phyloP scores from a whole-genome alignment of 192 early-diverging fungal genomes.

The Phycomyces nitens region DNA sequence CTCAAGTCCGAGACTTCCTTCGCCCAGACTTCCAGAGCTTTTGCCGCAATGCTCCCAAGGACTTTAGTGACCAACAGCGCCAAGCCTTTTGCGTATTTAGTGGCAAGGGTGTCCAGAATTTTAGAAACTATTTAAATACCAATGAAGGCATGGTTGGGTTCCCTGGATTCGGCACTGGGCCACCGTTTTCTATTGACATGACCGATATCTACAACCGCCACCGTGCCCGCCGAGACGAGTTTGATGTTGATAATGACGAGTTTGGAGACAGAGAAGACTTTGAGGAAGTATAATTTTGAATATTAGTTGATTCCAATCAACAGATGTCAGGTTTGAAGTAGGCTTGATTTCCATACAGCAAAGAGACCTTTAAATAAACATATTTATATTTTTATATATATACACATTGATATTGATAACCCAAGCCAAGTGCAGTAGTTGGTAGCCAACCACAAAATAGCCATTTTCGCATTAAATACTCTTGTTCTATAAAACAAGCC shows the following conservation, averaged over 20 bases:
- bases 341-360: no score
- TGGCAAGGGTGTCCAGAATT: constrained; percentile 53
- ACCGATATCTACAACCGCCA: no score
- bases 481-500: no score
- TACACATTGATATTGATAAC: no score
- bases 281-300: not conserved
- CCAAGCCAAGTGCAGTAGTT: no score
- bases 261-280: not conserved
- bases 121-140: constrained; percentile 38
- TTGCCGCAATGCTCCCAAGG: constrained; percentile 49
- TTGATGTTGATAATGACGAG: not conserved
- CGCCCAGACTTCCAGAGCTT: constrained; percentile 45
- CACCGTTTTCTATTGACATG: no score
- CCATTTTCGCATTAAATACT: no score
- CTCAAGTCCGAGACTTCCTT: constrained; percentile 53
- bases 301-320: not conserved
- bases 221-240: no score
- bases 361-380: no score
- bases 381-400: no score
- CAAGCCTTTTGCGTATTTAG: constrained; percentile 59
- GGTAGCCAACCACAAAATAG: no score
- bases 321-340: no score
- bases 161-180: not conserved
- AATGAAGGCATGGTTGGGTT: not conserved
- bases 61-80: constrained; percentile 51